Evolutionary conservation across 2,329 filamentous ascomycete genomes (phyloP), one percentile per base, ranked within the genome.

Genomic region (Zymoseptoria brevis): DNA sequence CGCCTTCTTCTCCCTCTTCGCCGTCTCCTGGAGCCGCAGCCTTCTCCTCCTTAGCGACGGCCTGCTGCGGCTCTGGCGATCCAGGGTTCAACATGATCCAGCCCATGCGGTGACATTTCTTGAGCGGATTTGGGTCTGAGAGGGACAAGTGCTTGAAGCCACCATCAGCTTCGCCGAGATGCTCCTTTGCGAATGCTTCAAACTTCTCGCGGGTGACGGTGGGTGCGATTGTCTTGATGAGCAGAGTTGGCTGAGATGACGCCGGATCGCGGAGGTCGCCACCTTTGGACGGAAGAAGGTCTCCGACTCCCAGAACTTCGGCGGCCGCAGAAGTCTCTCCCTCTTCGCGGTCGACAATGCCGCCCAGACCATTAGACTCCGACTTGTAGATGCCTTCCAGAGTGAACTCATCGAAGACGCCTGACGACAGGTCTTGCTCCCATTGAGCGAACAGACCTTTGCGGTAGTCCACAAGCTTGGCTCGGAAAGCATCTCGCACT

Each of bases 201-300:
- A 99, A 83, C 69, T 96, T 97, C 54, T 89, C 86, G 48, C 94
- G 88, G 69, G 90, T 96, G 63, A 99, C 94, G 60, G 95, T 96
- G 7, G 94, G 94, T 4, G 94, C 93, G 69, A 99, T 91, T 0
- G 94, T 99, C 79, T 99, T 99, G 80, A 99, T 96, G 53, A 99
- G 83, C 19, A 99, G 81, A 0, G 95, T 96, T 13, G 94, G 94
- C 73, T 96, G 90, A 65, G 87, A 86, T 30, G 94, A 83, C 54
- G 88, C 89, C 66, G 96, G 92, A 70, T 99, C 94, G 45, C 90
- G 86, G 55, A 97, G 83, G 64, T 97, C 93, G 54, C 89, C 90
- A 26, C 89, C 90, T 64, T 85, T 85, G 49, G 86, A 87, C 35
- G 94, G 91, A 13, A 97, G 83, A 54, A 97, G 79, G 73, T 97